Conservation (phyloP, 768 basidiomycete genomes). For the Boletus bicolor region DNA sequence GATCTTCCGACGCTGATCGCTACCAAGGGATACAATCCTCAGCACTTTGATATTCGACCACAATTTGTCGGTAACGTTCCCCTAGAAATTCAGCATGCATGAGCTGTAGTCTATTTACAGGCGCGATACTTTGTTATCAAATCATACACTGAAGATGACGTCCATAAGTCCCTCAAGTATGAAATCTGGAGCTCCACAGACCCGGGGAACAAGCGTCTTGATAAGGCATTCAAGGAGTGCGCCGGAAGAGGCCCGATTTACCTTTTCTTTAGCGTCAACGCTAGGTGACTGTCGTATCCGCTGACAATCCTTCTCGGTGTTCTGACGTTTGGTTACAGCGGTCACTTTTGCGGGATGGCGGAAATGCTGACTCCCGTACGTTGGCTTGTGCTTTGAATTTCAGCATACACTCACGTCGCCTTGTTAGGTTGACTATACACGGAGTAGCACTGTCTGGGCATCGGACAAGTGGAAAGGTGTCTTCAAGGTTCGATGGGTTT, state of each 20-base stretch:
- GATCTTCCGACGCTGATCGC: constrained; percentile 85
- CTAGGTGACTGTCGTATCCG: constrained; percentile 45
- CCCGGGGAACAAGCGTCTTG: constrained; percentile 94
- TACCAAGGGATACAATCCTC: constrained; percentile 88
- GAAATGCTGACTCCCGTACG: constrained; percentile 93
- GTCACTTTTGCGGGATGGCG: constrained; percentile 98
- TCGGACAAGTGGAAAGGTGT: constrained; percentile 99
- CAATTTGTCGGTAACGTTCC: constrained; percentile 53
- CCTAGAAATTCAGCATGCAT: background rate
- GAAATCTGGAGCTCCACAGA: constrained; percentile 98
- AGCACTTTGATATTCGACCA: constrained; percentile 78
- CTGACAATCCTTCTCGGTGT: background rate
- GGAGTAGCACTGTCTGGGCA: constrained; percentile 96
- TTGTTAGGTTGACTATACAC: constrained; percentile 80
- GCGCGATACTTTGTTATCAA: constrained; percentile 98
- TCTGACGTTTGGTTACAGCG: constrained; percentile 43
- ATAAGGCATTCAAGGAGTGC: constrained; percentile 97
- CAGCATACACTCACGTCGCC: background rate
- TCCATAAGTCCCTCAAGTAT: constrained; percentile 96
- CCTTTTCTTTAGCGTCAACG: constrained; percentile 98
- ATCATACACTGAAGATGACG: constrained; percentile 98
- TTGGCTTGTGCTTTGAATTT: background rate
- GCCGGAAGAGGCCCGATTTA: constrained; percentile 91
- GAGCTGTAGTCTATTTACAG: constrained; percentile 35
- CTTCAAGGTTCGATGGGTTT: constrained; percentile 97